Percentiles rank a stretch among this genome's conserved stretches.
These are phyloP conservation scores for Tetratostichococcus sp. DNA, from an alignment of 139 green algal genomes.

Conservation along the genomic window DNA sequence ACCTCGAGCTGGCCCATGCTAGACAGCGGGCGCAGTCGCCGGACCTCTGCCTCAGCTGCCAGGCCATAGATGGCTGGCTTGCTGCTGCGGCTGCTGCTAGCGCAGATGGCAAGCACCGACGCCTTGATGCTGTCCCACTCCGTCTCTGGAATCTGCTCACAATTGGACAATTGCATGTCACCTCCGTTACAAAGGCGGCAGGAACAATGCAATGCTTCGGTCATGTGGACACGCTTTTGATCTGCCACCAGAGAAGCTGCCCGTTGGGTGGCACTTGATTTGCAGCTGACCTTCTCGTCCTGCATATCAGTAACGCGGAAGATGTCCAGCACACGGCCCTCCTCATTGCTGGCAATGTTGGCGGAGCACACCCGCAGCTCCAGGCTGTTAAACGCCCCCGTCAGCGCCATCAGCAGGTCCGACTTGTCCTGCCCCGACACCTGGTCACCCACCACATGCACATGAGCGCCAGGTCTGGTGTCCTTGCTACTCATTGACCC, in stretches of 20 bases:
- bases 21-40: slow-evolving; percentile 43
- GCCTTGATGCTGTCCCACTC: slow-evolving; percentile 37
- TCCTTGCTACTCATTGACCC: too few species aligned
- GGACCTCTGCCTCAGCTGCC: slow-evolving; percentile 54
- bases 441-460: background rate
- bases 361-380: slow-evolving; percentile 67
- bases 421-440: slow-evolving; percentile 11
- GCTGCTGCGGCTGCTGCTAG: slow-evolving; percentile 43
- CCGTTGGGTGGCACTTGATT: too few species aligned
- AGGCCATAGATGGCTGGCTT: slow-evolving; percentile 81
- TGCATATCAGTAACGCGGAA: slow-evolving; percentile 61
- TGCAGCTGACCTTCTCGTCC: slow-evolving; percentile 44
- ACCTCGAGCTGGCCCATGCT: background rate
- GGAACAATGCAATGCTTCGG: too few species aligned
- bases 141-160: slow-evolving; percentile 27
- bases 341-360: slow-evolving; percentile 53
- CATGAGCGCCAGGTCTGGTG: too few species aligned
- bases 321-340: slow-evolving; percentile 59
- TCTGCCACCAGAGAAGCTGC: too few species aligned
- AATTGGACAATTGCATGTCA: too few species aligned
- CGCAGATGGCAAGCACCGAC: slow-evolving; percentile 47
- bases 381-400: slow-evolving; percentile 50
- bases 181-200: too few species aligned
- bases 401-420: slow-evolving; percentile 60
- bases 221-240: too few species aligned